A percentile compares a stretch with the other conserved stretches of the same genome.
phyloP scores from a whole-genome alignment of 805 yeast species.

The Danielia reshetovae region DNA sequence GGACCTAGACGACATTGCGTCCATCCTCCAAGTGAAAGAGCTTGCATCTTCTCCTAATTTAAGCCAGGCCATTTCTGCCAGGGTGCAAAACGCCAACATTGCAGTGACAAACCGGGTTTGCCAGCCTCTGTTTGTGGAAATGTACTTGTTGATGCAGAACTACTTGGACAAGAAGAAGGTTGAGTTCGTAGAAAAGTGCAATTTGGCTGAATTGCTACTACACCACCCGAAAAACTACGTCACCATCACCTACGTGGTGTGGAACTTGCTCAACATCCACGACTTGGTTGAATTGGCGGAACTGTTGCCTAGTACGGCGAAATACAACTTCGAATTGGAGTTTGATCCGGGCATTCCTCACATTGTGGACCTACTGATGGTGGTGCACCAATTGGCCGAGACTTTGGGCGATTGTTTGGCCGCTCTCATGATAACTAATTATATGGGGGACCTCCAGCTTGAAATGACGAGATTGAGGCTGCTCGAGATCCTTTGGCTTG shows the following conservation, averaged over 20 bases:
- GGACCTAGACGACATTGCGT: background rate
- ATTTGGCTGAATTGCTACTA: background rate
- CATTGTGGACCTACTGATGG: constrained; percentile 6
- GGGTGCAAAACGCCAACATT: background rate
- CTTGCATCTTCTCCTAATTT: background rate
- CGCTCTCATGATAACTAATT: constrained; percentile 11
- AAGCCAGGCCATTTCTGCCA: background rate
- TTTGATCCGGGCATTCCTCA: constrained; percentile 16
- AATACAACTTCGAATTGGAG: constrained; percentile 18
- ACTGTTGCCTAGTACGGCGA: background rate
- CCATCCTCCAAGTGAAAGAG: background rate
- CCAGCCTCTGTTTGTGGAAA: background rate
- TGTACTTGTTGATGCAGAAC: background rate
- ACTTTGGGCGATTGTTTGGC: background rate
- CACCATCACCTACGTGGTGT: constrained; percentile 16
- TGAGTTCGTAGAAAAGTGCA: background rate
- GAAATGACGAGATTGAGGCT: constrained; percentile 9
- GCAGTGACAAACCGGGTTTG: background rate
- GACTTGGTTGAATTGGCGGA: constrained; percentile 6
- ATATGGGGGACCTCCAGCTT: constrained; percentile 9
- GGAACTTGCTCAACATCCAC: constrained; percentile 13
- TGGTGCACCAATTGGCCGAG: constrained; percentile 1
- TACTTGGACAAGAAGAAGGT: background rate
- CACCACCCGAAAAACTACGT: background rate
- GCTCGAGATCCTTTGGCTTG: constrained; percentile 16